A percentile compares a stretch with the other conserved stretches of the same genome.
Conservation (phyloP, 257 asterid species). For the Solanum dulcamara region DNA sequence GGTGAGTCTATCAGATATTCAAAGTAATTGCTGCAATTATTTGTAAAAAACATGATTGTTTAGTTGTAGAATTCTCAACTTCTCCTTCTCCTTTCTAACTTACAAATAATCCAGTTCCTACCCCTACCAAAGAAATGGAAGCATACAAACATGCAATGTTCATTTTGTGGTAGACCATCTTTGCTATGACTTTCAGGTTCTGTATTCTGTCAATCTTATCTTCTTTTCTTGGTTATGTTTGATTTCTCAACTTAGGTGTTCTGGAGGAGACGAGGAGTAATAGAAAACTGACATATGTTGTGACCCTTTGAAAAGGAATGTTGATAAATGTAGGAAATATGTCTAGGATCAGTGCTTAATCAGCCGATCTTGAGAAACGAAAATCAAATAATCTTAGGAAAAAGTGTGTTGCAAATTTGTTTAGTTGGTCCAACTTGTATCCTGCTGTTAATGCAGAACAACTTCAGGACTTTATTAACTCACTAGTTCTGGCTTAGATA, state of each 20-base stretch:
- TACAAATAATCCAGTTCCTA: background rate
- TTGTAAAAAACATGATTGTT: background rate
- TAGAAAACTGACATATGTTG: background rate
- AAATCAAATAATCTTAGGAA: background rate
- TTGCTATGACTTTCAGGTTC: background rate
- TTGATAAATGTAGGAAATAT: background rate
- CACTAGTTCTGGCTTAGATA: too few relatives aligned
- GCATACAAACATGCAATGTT: background rate
- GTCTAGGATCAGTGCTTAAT: background rate
- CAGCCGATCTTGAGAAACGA: background rate
- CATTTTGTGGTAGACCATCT: background rate
- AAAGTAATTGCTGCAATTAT: background rate
- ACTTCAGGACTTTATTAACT: too few relatives aligned
- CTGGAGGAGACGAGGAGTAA: background rate
- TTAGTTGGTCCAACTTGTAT: too few relatives aligned
- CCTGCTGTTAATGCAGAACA: too few relatives aligned
- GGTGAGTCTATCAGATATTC: constrained; percentile 1
- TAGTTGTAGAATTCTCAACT: background rate
- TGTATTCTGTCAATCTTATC: background rate
- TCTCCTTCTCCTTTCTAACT: background rate
- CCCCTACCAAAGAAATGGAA: background rate
- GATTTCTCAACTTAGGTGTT: background rate
- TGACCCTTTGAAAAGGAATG: background rate
- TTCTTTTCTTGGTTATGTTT: background rate
- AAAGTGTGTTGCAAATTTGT: too few relatives aligned